Conservation (phyloP, 164 flowering plant genomes). For the Vitis cinerea region DNA sequence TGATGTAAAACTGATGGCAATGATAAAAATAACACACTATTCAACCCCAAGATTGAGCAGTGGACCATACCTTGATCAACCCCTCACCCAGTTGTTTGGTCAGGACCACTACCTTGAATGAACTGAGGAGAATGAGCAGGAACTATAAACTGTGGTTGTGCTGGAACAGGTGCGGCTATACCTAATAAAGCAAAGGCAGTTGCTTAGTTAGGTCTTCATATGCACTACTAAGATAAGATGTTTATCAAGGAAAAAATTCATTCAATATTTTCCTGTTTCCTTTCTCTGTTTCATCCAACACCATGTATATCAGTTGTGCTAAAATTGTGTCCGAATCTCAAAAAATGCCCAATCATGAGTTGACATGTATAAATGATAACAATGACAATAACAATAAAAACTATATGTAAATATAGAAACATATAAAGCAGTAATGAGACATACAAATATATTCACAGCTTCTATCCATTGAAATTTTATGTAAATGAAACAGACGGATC, state of each 20-base stretch:
- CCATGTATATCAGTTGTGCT: no score
- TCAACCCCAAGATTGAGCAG: neutral
- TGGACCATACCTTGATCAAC: slow-evolving; percentile 47
- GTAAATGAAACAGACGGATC: no score
- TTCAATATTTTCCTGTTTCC: no score
- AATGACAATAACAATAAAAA: no score
- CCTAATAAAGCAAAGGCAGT: slow-evolving; percentile 45
- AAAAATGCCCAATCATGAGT: no score
- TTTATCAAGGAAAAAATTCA: neutral
- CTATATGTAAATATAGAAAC: no score
- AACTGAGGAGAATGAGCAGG: slow-evolving; percentile 82
- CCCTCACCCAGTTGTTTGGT: slow-evolving; percentile 82
- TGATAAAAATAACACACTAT: neutral
- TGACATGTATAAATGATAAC: no score
- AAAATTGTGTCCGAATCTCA: no score
- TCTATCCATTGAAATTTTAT: no score
- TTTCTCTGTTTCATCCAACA: no score
- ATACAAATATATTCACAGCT: no score
- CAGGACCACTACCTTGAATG: slow-evolving; percentile 83
- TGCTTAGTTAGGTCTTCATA: slow-evolving; percentile 4
- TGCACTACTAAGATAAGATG: neutral
- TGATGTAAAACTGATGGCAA: neutral
- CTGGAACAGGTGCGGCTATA: slow-evolving; percentile 64
- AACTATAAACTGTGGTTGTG: slow-evolving; percentile 73
- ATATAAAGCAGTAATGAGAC: no score